Percentiles rank a stretch among this genome's conserved stretches.
These are phyloP conservation scores for Chaetomium sp. DNA, from an alignment of 2,329 filamentous ascomycete genomes.

Conservation along the genomic window DNA sequence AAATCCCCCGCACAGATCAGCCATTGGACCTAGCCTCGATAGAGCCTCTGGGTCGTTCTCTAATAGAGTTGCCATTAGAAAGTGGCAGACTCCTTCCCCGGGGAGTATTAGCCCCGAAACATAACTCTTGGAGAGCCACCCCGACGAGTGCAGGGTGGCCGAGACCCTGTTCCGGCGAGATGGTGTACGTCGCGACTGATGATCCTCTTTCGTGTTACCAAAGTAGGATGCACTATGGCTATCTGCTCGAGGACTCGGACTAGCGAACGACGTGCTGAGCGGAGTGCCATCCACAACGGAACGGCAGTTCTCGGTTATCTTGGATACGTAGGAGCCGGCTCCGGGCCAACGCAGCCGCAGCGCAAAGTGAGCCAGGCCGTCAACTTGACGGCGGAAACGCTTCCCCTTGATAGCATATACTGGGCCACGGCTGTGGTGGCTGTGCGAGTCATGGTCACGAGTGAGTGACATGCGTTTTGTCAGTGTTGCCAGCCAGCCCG, in stretches of 20 bases:
- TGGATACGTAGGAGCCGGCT: slow-evolving; percentile 54
- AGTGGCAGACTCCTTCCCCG: slow-evolving; percentile 63
- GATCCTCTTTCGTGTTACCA: slow-evolving; percentile 36
- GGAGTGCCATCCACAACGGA: slow-evolving; percentile 47
- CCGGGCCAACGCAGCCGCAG: slow-evolving; percentile 64
- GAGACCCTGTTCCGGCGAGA: slow-evolving; percentile 57
- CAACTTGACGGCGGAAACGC: slow-evolving; percentile 60
- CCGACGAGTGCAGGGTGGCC: slow-evolving; percentile 59
- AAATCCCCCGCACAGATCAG: slow-evolving; percentile 66
- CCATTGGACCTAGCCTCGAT: slow-evolving; percentile 59
- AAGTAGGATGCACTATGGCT: slow-evolving; percentile 52
- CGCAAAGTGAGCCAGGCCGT: slow-evolving; percentile 66
- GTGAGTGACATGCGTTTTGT: slow-evolving; percentile 56
- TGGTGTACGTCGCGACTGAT: slow-evolving; percentile 39
- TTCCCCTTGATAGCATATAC: slow-evolving; percentile 58
- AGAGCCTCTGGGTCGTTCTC: slow-evolving; percentile 66
- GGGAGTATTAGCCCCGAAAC: slow-evolving; percentile 66
- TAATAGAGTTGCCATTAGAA: slow-evolving; percentile 66
- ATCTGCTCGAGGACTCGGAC: slow-evolving; percentile 42
- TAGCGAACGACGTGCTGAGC: slow-evolving; percentile 45
- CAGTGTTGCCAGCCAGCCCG: slow-evolving; percentile 60
- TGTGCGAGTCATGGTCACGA: slow-evolving; percentile 42
- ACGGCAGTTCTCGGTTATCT: slow-evolving; percentile 52
- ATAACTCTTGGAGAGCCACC: slow-evolving; percentile 70
- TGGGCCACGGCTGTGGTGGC: slow-evolving; percentile 39